Base-by-base conservation (phyloP, 2,329 filamentous ascomycete species). In the Xylogone sp. region DNA sequence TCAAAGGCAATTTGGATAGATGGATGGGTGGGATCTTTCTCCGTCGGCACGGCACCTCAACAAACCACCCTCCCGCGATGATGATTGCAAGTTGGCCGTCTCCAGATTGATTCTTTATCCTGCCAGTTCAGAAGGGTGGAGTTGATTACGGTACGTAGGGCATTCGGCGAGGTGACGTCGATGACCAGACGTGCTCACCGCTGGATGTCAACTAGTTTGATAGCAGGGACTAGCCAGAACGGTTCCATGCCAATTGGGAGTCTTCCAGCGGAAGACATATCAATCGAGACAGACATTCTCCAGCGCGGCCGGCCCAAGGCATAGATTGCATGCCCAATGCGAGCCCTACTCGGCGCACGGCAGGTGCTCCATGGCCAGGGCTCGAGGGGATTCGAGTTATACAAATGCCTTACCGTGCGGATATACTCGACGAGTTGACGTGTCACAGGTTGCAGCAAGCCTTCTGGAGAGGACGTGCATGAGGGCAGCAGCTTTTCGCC, bases 21-120 rank as follows among this genome's bases (percentile, higher is more conserved):
- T 27, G 24, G 24, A 27, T 27, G 24, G 24, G 10, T 27, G 24
- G 24, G 20, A 29, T 51, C 43, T 21, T 22, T 50, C 29, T 42
- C 43, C 22, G 29, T 48, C 46, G n/a, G 50, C 19, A 46, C 39
- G 29, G 42, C 43, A 43, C 49, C 13, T 21, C 43, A 18, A 39
- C 34, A 39, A 39, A 39, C n/a, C 34, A 5, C 12, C 4, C n/a
- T 5, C 13, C 34, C 34, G 34, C n/a, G 34, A 39, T 39, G 27
- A 39, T 18, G n/a, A 18, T 39, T 39, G n/a, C 10, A 4, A 39
- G 34, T 16, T 13, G 10, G 34, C 34, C 12, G n/a, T 13, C 10
- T 16, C 34, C 34, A 13, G 13, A 13, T 4, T 13, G 8, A 16
- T 9, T 7, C 34, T 13, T 39, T n/a, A n/a, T 5, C n/a, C 34